Conservation (phyloP, 2,329 filamentous ascomycete species). For the Fusarium palustre region DNA sequence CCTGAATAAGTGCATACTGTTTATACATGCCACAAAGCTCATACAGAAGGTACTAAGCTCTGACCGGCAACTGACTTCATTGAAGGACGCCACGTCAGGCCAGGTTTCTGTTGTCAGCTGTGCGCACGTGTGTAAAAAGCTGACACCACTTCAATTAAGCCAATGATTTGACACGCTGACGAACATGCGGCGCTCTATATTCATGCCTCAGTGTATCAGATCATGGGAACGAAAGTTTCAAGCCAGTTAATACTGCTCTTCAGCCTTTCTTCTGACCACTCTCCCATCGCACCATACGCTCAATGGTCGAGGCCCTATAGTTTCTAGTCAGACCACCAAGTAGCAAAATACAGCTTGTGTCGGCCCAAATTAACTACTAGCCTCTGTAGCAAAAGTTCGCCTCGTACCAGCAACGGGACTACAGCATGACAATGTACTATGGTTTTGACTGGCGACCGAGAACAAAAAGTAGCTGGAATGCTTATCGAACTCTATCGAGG, state of each 20-base stretch:
- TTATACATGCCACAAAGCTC: constrained; percentile 27
- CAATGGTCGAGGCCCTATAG: background rate
- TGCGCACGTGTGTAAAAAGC: constrained; percentile 1
- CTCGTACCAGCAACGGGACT: background rate
- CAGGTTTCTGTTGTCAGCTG: constrained; percentile 27
- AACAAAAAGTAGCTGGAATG: constrained; percentile 36
- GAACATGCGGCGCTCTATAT: background rate
- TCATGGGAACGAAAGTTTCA: background rate
- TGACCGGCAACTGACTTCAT: constrained; percentile 11
- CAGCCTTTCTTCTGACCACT: no score
- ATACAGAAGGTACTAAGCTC: background rate
- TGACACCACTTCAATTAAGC: background rate
- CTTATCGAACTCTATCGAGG: constrained; percentile 29
- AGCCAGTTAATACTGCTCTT: background rate
- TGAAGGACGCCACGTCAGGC: constrained; percentile 5
- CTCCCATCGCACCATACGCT: background rate
- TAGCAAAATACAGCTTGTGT: background rate
- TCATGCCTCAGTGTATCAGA: background rate
- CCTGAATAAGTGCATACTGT: constrained; percentile 26
- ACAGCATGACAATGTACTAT: background rate
- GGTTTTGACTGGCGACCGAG: background rate
- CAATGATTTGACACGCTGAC: background rate
- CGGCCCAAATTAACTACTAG: background rate
- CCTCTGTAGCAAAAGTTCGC: background rate
- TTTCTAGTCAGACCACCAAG: background rate